A percentile compares a stretch with the other conserved stretches of the same genome.
These are phyloP conservation scores for Raphanus sativus DNA, from an alignment of 345 rosid species.

Conservation along the genomic window DNA sequence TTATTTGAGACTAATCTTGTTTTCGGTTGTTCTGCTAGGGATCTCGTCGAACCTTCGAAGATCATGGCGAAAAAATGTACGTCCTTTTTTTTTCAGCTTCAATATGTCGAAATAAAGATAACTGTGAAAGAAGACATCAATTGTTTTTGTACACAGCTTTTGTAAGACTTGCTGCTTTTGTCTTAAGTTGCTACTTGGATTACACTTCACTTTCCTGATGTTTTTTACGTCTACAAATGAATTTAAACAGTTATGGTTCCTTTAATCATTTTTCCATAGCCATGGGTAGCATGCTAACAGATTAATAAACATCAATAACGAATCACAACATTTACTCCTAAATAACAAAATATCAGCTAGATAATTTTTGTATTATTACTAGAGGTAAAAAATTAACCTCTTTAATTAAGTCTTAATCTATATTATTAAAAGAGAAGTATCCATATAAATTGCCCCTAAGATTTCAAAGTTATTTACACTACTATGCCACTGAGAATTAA, in stretches of 20 bases:
- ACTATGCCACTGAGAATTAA: too few relatives aligned
- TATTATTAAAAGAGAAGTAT: too few relatives aligned
- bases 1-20: neutral
- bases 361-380: neutral
- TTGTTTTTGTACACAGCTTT: constrained; percentile 24
- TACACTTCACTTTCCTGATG: constrained; percentile 5
- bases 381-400: neutral
- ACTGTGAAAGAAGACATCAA: constrained; percentile 19
- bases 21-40: constrained; percentile 24
- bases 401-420: neutral
- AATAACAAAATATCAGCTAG: neutral
- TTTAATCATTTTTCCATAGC: neutral
- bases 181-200: constrained; percentile 4
- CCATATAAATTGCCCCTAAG: too few relatives aligned
- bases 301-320: neutral
- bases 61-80: constrained; percentile 31
- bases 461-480: too few relatives aligned
- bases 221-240: constrained; percentile 8
- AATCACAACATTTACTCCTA: neutral
- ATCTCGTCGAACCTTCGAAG: constrained; percentile 26
- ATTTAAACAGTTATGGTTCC: neutral
- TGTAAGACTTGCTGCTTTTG: constrained; percentile 21
- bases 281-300: neutral
- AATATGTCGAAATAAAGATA: constrained; percentile 29
- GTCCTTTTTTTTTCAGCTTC: constrained; percentile 21